Evolutionary conservation across 1,284 basidiomycete species (phyloP), one percentile per base, ranked within the genome.

Genomic region (Heterobasidion irregulare): DNA sequence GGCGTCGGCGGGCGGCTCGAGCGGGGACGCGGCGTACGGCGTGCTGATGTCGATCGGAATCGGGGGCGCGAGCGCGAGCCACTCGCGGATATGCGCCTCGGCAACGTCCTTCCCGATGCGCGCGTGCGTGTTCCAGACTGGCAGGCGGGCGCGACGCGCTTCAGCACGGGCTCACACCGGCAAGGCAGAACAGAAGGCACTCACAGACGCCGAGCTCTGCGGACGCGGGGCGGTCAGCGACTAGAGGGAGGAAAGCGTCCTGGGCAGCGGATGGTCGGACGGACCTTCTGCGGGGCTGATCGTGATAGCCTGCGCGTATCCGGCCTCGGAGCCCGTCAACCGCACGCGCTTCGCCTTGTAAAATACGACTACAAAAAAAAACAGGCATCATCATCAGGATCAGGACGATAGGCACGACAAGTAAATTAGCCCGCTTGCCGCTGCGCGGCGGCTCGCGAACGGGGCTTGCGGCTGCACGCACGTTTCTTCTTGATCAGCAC

Each of bases 121-220:
- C 12, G 77, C 66, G 61, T 87, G 83, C 0, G 77, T 83, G 62
- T 89, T 89, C 86, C 86, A 89, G 69, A 89, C 84, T 88, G n/a
- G n/a, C 10, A 56, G 46, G 8, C 18, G 10, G 15, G 46, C 2
- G 36, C 35, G 16, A 47, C 52, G 45, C 26, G 26, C 26, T 26
- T 26, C 26, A 26, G 26, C 26, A 26, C 26, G 26, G 26, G 26
- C 26, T 26, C 26, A 3, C 26, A 26, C 26, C 26, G 26, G 2
- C 26, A 26, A 49, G 5, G 32, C 8, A 46, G 1, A 47, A 50
- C 35, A 45, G 38, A 6, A 2, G 6, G 10, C 35, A 70, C 80
- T 63, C 61, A 85, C 84, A 86, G 46, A 86, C 74, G 8, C 67
- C 78, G 35, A 84, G 71, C 63, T 86, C 84, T 81, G 52, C 7